Evolutionary conservation across 1,284 basidiomycete genomes (phyloP).

Genomic region (Cryptococcus sp.): DNA sequence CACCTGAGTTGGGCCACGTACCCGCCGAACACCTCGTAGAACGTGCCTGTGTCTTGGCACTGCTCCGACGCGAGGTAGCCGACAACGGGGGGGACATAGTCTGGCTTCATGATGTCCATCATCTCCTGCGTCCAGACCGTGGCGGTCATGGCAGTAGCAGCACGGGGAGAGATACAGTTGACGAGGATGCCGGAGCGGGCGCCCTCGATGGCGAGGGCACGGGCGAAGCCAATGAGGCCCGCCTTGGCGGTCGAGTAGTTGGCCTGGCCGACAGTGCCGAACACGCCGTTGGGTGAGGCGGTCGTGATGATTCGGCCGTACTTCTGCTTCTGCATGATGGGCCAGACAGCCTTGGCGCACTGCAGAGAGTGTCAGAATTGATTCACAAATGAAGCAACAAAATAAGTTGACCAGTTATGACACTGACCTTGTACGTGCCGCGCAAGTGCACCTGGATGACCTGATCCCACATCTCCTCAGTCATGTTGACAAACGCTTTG

Average conservation of each 20-base stretch:
- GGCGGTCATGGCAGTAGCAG: slow-evolving; percentile 86
- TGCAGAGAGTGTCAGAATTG: slow-evolving; percentile 33
- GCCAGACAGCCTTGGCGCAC: slow-evolving; percentile 94
- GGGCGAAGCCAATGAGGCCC: slow-evolving; percentile 84
- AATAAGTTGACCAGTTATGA: too few relatives aligned
- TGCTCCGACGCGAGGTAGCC: slow-evolving; percentile 85
- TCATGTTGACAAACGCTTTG: slow-evolving; percentile 86
- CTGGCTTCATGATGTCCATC: slow-evolving; percentile 92
- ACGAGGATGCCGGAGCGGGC: slow-evolving; percentile 84
- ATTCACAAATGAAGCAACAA: neutral
- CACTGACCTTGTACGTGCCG: slow-evolving; percentile 59
- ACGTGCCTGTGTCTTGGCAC: slow-evolving; percentile 65
- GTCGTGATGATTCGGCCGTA: slow-evolving; percentile 95
- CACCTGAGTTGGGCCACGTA: slow-evolving; percentile 91
- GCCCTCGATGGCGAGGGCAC: slow-evolving; percentile 88
- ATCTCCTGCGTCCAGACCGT: slow-evolving; percentile 80
- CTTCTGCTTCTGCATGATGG: slow-evolving; percentile 94
- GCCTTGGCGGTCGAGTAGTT: slow-evolving; percentile 89
- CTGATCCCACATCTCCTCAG: slow-evolving; percentile 90
- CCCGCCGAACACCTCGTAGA: slow-evolving; percentile 90
- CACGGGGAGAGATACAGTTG: slow-evolving; percentile 85
- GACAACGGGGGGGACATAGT: slow-evolving; percentile 85
- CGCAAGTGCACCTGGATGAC: slow-evolving; percentile 82
- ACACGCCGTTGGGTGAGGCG: slow-evolving; percentile 86
- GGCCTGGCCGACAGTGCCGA: slow-evolving; percentile 90